Evolutionary conservation across 371 early-diverging fungal genomes (phyloP).

Genomic region (Mucor lusitanicus): DNA sequence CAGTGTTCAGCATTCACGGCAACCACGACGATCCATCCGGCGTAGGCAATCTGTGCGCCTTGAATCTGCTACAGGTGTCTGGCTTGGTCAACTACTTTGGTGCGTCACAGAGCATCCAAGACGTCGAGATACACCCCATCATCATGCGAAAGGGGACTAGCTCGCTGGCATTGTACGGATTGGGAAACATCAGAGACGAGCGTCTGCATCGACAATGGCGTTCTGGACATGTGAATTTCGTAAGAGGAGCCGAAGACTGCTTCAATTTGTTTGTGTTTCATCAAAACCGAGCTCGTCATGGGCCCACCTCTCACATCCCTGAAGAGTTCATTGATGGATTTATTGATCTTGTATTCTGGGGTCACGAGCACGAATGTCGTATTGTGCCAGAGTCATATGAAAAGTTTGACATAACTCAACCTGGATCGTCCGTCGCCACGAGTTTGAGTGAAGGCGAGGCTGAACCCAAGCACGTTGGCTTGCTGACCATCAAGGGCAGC

Average conservation of each 20-base stretch:
- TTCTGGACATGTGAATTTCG: slow-evolving; percentile 74
- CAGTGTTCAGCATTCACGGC: slow-evolving; percentile 98
- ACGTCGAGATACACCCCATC: slow-evolving; percentile 81
- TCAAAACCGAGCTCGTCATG: slow-evolving; percentile 88
- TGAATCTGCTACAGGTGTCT: slow-evolving; percentile 83
- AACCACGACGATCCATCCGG: slow-evolving; percentile 99
- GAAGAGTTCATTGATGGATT: slow-evolving; percentile 84
- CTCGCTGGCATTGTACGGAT: slow-evolving; percentile 89
- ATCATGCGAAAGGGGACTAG: slow-evolving; percentile 81
- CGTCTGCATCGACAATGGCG: slow-evolving; percentile 86
- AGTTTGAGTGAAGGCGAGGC: slow-evolving; percentile 93
- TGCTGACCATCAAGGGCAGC: slow-evolving; percentile 67
- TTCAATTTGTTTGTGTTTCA: slow-evolving; percentile 82
- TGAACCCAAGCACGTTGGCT: slow-evolving; percentile 80
- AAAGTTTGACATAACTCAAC: slow-evolving; percentile 86
- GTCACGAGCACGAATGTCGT: slow-evolving; percentile 98
- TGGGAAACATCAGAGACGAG: slow-evolving; percentile 97
- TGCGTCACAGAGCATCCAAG: slow-evolving; percentile 68
- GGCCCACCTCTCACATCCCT: slow-evolving; percentile 88
- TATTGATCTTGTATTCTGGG: slow-evolving; percentile 95
- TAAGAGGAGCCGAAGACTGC: slow-evolving; percentile 51
- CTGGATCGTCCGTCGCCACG: slow-evolving; percentile 98
- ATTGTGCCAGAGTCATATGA: slow-evolving; percentile 76
- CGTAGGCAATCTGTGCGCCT: slow-evolving; percentile 76
- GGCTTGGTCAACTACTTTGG: slow-evolving; percentile 99